Percentiles rank a stretch among this genome's conserved stretches.
Evolutionary conservation across 2,329 filamentous ascomycete genomes (phyloP).

Genomic region (Aureobasidium sp.): DNA sequence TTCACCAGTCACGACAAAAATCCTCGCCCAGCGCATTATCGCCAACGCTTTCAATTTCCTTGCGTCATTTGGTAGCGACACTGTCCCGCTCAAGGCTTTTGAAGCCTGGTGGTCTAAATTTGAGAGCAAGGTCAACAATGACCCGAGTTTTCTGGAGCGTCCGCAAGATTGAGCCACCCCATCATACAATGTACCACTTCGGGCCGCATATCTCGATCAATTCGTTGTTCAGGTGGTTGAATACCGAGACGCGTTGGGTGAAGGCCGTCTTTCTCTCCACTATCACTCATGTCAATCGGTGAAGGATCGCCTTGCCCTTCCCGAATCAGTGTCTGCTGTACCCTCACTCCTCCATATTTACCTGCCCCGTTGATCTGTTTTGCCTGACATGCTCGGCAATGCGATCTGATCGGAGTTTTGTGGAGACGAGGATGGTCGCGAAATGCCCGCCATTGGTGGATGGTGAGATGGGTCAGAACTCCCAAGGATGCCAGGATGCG

Average conservation of each 20-base stretch:
- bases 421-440: not conserved
- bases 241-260: conserved; percentile 10
- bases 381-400: not conserved
- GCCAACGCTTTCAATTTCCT: conserved; percentile 97
- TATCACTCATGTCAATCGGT: not conserved
- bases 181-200: not conserved
- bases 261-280: not conserved
- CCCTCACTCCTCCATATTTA: not conserved
- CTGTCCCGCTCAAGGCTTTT: conserved; percentile 90
- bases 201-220: conserved; percentile 3
- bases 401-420: not conserved
- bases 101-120: conserved; percentile 99
- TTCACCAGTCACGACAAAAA: conserved; percentile 54
- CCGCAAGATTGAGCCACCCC: conserved; percentile 36
- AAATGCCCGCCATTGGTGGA: not conserved
- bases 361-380: not conserved
- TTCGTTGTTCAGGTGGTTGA: not conserved
- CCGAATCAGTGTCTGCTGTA: not conserved
- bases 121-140: conserved; percentile 73
- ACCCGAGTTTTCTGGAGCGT: conserved; percentile 83
- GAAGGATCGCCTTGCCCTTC: not conserved
- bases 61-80: conserved; percentile 79
- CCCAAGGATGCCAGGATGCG: not conserved
- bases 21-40: conserved; percentile 88
- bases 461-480: not conserved